Conservation (phyloP, 1,284 basidiomycete genomes). For the Cutaneotrichosporon curvatum region DNA sequence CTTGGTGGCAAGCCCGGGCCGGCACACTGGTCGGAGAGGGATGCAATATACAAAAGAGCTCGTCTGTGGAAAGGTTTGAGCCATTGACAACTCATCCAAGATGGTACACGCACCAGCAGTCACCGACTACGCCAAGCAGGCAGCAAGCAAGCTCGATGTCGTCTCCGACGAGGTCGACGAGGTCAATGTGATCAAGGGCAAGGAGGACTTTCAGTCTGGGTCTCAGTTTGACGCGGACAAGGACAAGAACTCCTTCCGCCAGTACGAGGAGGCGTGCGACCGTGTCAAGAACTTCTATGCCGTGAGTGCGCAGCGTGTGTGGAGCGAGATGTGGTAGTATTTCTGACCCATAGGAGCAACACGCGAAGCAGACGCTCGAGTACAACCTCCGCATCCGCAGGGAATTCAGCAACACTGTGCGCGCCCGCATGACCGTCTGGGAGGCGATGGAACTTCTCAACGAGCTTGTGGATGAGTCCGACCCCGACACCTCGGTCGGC, state of each 20-base stretch:
- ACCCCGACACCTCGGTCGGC: slow-evolving; percentile 51
- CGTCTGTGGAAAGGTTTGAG: too few species aligned
- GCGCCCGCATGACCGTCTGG: slow-evolving; percentile 57
- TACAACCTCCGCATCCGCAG: slow-evolving; percentile 67
- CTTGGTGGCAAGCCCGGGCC: too few species aligned
- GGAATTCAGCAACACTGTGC: slow-evolving; percentile 24
- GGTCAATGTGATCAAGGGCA: slow-evolving; percentile 46
- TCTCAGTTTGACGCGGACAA: slow-evolving; percentile 64
- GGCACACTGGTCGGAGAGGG: too few species aligned
- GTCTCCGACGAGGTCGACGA: slow-evolving; percentile 68
- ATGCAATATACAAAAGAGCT: too few species aligned
- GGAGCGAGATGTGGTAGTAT: slow-evolving; percentile 29
- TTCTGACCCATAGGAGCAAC: slow-evolving; percentile 60
- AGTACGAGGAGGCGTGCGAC: slow-evolving; percentile 60
- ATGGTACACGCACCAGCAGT: slow-evolving; percentile 36
- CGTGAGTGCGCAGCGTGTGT: slow-evolving; percentile 31
- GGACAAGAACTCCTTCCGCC: slow-evolving; percentile 58
- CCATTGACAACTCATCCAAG: background rate
- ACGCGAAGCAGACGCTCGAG: slow-evolving; percentile 78
- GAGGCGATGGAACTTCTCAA: slow-evolving; percentile 85
- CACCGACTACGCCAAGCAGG: slow-evolving; percentile 29
- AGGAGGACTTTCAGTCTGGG: slow-evolving; percentile 52
- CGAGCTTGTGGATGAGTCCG: slow-evolving; percentile 79
- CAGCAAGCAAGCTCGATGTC: slow-evolving; percentile 52
- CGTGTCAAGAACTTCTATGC: slow-evolving; percentile 75